A percentile compares a stretch with the other conserved stretches of the same genome.
These are phyloP conservation scores for Pulveroboletus sp. DNA, from an alignment of 768 basidiomycete species.

Conservation along the genomic window DNA sequence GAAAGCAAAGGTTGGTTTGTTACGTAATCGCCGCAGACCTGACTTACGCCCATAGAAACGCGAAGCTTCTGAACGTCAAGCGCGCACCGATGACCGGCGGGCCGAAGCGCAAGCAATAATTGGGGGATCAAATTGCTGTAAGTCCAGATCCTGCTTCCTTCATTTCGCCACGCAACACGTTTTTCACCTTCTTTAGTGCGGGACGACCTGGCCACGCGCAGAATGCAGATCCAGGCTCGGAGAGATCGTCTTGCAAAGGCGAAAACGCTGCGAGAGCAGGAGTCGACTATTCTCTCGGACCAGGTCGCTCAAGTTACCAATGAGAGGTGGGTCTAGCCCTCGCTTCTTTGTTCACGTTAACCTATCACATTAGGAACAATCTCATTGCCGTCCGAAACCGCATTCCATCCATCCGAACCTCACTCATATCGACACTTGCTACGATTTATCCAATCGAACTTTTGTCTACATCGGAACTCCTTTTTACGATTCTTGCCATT, in stretches of 20 bases:
- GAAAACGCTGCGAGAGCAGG: slow-evolving; percentile 36
- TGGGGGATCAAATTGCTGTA: slow-evolving; percentile 47
- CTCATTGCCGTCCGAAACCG: slow-evolving; percentile 46
- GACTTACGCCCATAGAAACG: slow-evolving; percentile 48
- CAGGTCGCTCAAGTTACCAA: slow-evolving; percentile 34
- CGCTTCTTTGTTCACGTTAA: slow-evolving; percentile 15
- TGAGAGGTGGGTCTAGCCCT: slow-evolving; percentile 35
- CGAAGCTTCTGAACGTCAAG: slow-evolving; percentile 65
- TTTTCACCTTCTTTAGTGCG: slow-evolving; percentile 35
- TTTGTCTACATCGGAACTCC: slow-evolving; percentile 76
- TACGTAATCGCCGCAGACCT: slow-evolving; percentile 27
- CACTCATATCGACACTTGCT: slow-evolving; percentile 68
- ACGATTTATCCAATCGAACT: slow-evolving; percentile 89
- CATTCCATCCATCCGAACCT: slow-evolving; percentile 54
- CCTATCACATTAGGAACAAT: slow-evolving; percentile 38
- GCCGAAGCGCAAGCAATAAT: slow-evolving; percentile 41
- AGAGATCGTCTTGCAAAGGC: slow-evolving; percentile 46
- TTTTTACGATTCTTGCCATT: slow-evolving; percentile 82
- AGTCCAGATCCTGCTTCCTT: slow-evolving; percentile 26
- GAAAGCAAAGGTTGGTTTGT: slow-evolving; percentile 3
- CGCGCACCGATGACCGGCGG: slow-evolving; percentile 49
- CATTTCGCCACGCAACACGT: slow-evolving; percentile 14
- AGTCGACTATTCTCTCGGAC: slow-evolving; percentile 23
- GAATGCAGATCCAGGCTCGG: slow-evolving; percentile 43
- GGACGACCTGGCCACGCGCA: slow-evolving; percentile 41